Evolutionary conservation across 192 early-diverging fungal species (phyloP), one percentile per base, ranked within the genome.

Genomic region (Obelidium mucronatum): DNA sequence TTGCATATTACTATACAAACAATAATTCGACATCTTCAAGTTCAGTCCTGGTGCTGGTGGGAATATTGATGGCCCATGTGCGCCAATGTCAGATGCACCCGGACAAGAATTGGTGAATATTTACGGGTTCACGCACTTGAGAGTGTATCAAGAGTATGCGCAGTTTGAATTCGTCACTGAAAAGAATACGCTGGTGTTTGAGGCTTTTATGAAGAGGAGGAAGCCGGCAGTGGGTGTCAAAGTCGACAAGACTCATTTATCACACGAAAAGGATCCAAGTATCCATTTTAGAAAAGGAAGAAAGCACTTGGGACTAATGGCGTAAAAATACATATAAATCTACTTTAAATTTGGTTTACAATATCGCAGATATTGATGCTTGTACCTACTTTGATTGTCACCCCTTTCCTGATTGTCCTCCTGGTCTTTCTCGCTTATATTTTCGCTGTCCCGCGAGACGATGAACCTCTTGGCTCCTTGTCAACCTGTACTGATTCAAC

Each of bases 81-180:
- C 40, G 30, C 75, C 73, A 15, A 19, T 66, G 28, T 19, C 31
- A 31, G 39, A 17, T 0, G 40, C 62, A 8, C n/a, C 11, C 5
- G 73, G 73, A n/a, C 8, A 51, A 19, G 73, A 75, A 34, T 35
- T 70, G 3, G n/a, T 37, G 3, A 63, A 66, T n/a, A 66, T 26
- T 5, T 75, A 75, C 40, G 73, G 73, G 17, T 75, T 75, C 73
- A 40, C 62, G 19, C 73, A 51, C 40, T 28, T 60, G 33, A 39
- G 56, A 11, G 37, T 72, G 0, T 11, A 55, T 44, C 15, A 17
- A 15, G 33, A 60, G 5, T 36, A 17, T 34, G 52, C 56, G 3
- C 19, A 34, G 15, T 59, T 72, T 1, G 54, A 72, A 6, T 36
- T 72, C 26, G 36, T 72, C 8, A n/a, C 70, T 28, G 70, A 72